Conservation (phyloP, 495 filamentous ascomycete genomes). For the Penicillium waksmanii region DNA sequence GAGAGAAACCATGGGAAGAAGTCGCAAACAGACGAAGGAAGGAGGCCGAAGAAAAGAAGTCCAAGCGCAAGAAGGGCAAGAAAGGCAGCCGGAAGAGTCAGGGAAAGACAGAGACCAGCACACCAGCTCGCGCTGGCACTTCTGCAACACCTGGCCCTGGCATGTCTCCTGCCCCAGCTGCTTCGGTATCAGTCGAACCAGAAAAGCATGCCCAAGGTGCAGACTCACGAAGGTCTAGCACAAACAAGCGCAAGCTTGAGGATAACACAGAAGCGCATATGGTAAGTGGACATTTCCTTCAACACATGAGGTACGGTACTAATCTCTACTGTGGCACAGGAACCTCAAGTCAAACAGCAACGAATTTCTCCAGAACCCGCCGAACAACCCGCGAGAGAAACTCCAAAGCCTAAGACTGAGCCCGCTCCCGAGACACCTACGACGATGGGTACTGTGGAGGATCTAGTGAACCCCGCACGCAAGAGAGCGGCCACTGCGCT, state of each 20-base stretch:
- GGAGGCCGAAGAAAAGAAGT: conserved; percentile 53
- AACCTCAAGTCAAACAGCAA: conserved; percentile 47
- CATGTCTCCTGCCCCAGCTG: conserved; percentile 24
- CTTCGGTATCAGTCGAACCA: conserved; percentile 32
- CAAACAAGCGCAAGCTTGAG: conserved; percentile 51
- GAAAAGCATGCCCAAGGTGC: conserved; percentile 36
- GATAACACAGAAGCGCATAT: conserved; percentile 41
- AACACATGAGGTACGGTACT: conserved; percentile 6
- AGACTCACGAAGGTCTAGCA: conserved; percentile 37
- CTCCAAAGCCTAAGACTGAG: conserved; percentile 39
- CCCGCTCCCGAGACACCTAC: conserved; percentile 25
- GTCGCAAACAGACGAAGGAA: conserved; percentile 56
- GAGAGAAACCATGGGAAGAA: conserved; percentile 86
- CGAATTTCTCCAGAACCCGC: conserved; percentile 32
- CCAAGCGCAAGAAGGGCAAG: conserved; percentile 52
- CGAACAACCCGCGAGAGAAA: conserved; percentile 15
- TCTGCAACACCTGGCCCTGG: conserved; percentile 35
- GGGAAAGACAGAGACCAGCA: conserved; percentile 39
- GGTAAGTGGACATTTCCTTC: conserved; percentile 26
- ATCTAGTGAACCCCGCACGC: conserved; percentile 52
- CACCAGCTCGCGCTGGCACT: conserved; percentile 36
- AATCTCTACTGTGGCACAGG: conserved; percentile 28
- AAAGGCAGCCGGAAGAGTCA: conserved; percentile 48
- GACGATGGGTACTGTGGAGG: conserved; percentile 33
- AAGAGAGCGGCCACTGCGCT: conserved; percentile 54